Percentiles rank a stretch among this genome's conserved stretches.
Evolutionary conservation across 2,329 filamentous ascomycete genomes (phyloP).

Genomic region (Scedosporium apiospermum): DNA sequence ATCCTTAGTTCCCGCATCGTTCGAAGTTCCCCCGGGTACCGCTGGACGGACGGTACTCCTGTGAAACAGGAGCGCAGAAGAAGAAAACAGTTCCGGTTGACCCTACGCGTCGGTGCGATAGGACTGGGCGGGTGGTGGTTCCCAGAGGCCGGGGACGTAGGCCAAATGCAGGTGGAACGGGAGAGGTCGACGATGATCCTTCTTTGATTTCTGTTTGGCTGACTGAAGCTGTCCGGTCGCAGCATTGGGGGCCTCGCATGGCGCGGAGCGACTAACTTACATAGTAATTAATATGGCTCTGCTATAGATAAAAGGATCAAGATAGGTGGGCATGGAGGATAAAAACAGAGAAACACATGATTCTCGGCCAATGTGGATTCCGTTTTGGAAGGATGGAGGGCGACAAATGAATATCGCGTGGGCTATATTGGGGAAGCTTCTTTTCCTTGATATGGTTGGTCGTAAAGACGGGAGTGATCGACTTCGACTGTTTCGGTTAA

Average conservation of each 20-base stretch:
- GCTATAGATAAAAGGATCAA: neutral
- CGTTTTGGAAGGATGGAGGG: neutral
- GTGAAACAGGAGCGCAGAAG: neutral
- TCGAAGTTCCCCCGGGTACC: neutral
- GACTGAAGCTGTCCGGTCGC: no score
- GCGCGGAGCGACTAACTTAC: no score
- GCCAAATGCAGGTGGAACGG: neutral
- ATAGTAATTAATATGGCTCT: neutral
- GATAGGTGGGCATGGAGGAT: neutral
- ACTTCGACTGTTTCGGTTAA: neutral
- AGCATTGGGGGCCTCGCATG: no score
- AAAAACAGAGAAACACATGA: constrained; percentile 2
- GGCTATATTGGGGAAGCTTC: neutral
- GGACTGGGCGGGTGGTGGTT: neutral
- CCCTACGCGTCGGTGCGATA: neutral
- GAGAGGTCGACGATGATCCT: neutral
- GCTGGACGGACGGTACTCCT: neutral
- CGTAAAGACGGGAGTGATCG: neutral
- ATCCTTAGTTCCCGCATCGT: neutral
- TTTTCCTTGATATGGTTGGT: neutral
- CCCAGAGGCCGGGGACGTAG: neutral
- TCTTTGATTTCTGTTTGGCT: neutral
- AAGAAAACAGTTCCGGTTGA: neutral
- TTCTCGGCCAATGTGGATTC: constrained; percentile 1
- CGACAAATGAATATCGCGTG: neutral